Evolutionary conservation across 108 stramenopile genomes (phyloP).

Genomic region (Mayamaea pseudoterrestris): DNA sequence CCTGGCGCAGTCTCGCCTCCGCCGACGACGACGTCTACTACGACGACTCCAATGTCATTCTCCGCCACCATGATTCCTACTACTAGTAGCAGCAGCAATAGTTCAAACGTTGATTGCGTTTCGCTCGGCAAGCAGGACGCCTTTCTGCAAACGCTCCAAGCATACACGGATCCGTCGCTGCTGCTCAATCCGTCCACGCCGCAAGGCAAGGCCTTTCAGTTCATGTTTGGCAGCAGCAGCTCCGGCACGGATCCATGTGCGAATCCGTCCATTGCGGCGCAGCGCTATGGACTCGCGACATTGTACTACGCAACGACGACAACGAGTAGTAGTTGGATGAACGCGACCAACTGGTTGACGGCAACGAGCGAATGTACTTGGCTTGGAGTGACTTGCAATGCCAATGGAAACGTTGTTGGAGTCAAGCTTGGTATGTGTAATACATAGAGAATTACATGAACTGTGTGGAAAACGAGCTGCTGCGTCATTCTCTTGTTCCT

Average conservation of each 20-base stretch:
- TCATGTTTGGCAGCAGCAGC: too few relatives aligned
- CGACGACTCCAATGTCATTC: too few relatives aligned
- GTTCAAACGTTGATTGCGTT: too few relatives aligned
- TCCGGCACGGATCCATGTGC: not conserved
- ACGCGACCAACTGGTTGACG: constrained; percentile 6
- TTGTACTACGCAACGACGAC: constrained; percentile 8
- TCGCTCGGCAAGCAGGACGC: not conserved
- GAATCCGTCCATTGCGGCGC: not conserved
- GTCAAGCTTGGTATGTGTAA: not conserved
- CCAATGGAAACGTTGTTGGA: not conserved
- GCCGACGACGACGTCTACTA: too few relatives aligned
- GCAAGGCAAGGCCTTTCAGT: constrained; percentile 1
- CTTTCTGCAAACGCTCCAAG: not conserved
- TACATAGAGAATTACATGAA: not conserved
- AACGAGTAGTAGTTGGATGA: constrained; percentile 5
- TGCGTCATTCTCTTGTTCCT: not conserved
- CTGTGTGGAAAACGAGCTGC: constrained; percentile 6
- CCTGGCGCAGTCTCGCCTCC: too few relatives aligned
- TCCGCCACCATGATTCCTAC: too few relatives aligned
- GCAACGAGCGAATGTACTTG: constrained; percentile 4
- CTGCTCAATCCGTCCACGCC: not conserved
- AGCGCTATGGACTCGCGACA: not conserved
- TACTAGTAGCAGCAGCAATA: too few relatives aligned
- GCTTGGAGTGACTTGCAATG: constrained; percentile 8
- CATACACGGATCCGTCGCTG: not conserved